Evolutionary conservation across 2,329 filamentous ascomycete species (phyloP).

Genomic region (Fusarium setosum): DNA sequence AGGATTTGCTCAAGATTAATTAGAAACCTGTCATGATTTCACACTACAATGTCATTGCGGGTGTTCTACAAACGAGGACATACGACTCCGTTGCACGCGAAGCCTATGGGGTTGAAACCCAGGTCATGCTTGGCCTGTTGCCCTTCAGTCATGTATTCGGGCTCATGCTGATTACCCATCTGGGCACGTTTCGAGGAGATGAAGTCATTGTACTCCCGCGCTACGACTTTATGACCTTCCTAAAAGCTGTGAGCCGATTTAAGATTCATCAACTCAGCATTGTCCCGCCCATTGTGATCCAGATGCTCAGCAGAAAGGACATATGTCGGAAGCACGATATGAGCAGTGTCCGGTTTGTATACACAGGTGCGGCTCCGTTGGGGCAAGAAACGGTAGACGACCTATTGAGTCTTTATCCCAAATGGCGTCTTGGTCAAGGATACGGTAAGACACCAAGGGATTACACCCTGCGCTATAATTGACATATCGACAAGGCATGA

Average conservation of each 20-base stretch:
- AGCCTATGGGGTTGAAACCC: slow-evolving; percentile 50
- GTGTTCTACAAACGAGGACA: slow-evolving; percentile 71
- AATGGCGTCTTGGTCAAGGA: slow-evolving; percentile 75
- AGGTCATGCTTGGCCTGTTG: slow-evolving; percentile 73
- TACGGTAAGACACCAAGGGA: slow-evolving; percentile 66
- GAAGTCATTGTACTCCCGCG: slow-evolving; percentile 78
- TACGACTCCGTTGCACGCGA: slow-evolving; percentile 55
- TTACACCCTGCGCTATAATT: not conserved
- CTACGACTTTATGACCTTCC: slow-evolving; percentile 76
- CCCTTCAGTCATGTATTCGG: slow-evolving; percentile 88
- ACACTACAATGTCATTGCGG: slow-evolving; percentile 82
- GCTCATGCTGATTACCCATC: slow-evolving; percentile 73
- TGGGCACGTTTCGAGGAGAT: slow-evolving; percentile 63
- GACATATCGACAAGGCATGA: slow-evolving; percentile 65
- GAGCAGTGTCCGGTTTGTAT: slow-evolving; percentile 71
- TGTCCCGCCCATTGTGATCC: slow-evolving; percentile 83
- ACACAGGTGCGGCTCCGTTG: slow-evolving; percentile 81
- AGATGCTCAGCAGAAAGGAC: slow-evolving; percentile 73
- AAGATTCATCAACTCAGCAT: slow-evolving; percentile 76
- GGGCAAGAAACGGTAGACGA: slow-evolving; percentile 75
- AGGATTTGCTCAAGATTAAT: slow-evolving; percentile 3
- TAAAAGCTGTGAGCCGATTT: slow-evolving; percentile 74
- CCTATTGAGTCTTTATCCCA: slow-evolving; percentile 69
- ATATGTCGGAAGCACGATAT: slow-evolving; percentile 74
- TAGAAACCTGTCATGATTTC: slow-evolving; percentile 89